Percentiles rank a stretch among this genome's conserved stretches.
Evolutionary conservation across 2,329 filamentous ascomycete genomes (phyloP).

Genomic region (Colletotrichum godetiae): DNA sequence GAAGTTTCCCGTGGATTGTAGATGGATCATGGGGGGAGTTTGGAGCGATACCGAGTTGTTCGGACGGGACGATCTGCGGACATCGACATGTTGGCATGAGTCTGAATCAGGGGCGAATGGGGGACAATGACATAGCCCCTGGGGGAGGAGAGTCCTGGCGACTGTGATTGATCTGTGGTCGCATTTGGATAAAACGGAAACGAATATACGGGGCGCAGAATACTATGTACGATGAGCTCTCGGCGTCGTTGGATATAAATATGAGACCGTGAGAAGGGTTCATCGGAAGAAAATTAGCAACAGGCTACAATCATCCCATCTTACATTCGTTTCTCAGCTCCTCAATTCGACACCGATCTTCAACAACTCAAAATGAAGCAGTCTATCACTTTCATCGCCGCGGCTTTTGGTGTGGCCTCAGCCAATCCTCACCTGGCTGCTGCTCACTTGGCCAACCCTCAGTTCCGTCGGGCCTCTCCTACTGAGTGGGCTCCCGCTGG

Average conservation of each 20-base stretch:
- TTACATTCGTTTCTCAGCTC: neutral
- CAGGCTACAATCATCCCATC: neutral
- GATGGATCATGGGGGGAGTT: neutral
- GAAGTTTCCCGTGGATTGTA: neutral
- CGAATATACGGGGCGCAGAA: neutral
- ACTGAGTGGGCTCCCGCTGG: conserved; percentile 14
- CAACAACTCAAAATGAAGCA: conserved; percentile 16
- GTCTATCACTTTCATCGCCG: neutral
- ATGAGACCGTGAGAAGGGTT: neutral
- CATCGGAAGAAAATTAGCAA: neutral
- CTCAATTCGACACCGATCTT: neutral
- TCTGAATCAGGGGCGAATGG: neutral
- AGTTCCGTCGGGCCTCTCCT: neutral
- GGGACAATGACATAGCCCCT: neutral
- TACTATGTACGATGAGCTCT: neutral
- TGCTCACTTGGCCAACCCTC: conserved; percentile 3
- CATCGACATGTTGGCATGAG: neutral
- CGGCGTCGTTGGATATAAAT: conserved; percentile 14
- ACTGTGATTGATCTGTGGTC: neutral
- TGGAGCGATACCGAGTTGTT: conserved; percentile 11
- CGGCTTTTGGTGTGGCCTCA: neutral
- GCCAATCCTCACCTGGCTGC: conserved; percentile 3
- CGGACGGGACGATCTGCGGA: conserved; percentile 11
- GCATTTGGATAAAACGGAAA: neutral
- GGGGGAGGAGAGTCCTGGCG: neutral